Conservation (phyloP, 805 yeast species). For the Candida glaebosa region DNA sequence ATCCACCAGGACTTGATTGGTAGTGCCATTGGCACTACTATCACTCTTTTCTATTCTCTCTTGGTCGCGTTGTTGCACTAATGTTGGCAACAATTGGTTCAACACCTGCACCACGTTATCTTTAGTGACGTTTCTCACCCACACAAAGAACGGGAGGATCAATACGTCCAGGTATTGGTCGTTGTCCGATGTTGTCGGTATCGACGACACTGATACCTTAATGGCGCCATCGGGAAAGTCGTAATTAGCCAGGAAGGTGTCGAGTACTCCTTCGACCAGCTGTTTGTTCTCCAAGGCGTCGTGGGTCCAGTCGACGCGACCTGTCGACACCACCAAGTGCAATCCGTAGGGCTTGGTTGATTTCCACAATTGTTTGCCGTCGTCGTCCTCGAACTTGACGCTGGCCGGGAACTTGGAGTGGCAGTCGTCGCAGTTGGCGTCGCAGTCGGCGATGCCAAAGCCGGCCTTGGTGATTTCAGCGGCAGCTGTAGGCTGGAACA, state of each 20-base stretch:
- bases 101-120: constrained; percentile 44
- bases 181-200: constrained; percentile 40
- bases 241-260: constrained; percentile 28
- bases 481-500: constrained; percentile 6
- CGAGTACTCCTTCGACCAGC: constrained; percentile 45
- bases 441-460: constrained; percentile 43
- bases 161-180: constrained; percentile 55
- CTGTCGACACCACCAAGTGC: constrained; percentile 81
- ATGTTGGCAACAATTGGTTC: constrained; percentile 38
- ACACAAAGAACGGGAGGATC: constrained; percentile 69
- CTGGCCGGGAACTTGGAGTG: constrained; percentile 49
- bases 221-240: constrained; percentile 25
- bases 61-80: constrained; percentile 22
- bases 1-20: no score
- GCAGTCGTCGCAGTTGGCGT: constrained; percentile 55
- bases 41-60: constrained; percentile 6
- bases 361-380: constrained; percentile 52
- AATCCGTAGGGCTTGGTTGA: constrained; percentile 65
- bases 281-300: constrained; percentile 52
- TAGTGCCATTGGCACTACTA: background rate
- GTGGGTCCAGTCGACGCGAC: constrained; percentile 79
- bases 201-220: constrained; percentile 53
- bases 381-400: constrained; percentile 39
- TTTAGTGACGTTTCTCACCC: constrained; percentile 52
- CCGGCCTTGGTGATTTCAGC: constrained; percentile 26